Percentiles rank a stretch among this genome's conserved stretches.
These are phyloP conservation scores for Carex pumila DNA, from an alignment of 176 grass and related monocot genomes.

Conservation along the genomic window DNA sequence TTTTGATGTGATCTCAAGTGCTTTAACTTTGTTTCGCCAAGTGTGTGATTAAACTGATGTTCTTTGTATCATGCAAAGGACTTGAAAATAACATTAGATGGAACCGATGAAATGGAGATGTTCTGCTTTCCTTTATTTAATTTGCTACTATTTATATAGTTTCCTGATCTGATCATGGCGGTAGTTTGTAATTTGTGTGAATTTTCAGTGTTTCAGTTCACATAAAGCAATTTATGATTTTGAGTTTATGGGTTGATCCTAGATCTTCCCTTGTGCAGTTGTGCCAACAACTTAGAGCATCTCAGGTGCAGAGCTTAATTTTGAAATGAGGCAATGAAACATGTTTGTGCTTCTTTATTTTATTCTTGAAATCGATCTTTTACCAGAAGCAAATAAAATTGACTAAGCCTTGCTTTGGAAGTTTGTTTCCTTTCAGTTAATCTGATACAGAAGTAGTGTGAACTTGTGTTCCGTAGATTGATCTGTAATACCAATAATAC, in stretches of 20 bases:
- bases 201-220: not conserved
- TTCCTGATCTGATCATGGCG: not conserved
- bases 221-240: not conserved
- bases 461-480: not conserved
- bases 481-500: not conserved
- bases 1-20: not conserved
- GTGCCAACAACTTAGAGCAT: not conserved
- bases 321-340: not conserved
- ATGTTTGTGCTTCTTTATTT: not conserved
- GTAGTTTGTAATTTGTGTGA: not conserved
- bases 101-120: not conserved
- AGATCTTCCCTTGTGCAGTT: not conserved
- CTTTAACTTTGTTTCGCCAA: not conserved
- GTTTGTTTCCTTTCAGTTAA: not conserved
- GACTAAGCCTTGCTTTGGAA: not conserved
- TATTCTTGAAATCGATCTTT: not conserved
- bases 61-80: slow-evolving; percentile 1
- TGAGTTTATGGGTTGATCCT: not conserved
- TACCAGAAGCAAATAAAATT: not conserved
- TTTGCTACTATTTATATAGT: not conserved
- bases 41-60: slow-evolving; percentile 8
- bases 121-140: not conserved
- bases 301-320: not conserved
- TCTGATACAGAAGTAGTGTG: not conserved
- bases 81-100: not conserved